Base-by-base conservation (phyloP, 1,284 basidiomycete species). In the Fomes fomentarius region DNA sequence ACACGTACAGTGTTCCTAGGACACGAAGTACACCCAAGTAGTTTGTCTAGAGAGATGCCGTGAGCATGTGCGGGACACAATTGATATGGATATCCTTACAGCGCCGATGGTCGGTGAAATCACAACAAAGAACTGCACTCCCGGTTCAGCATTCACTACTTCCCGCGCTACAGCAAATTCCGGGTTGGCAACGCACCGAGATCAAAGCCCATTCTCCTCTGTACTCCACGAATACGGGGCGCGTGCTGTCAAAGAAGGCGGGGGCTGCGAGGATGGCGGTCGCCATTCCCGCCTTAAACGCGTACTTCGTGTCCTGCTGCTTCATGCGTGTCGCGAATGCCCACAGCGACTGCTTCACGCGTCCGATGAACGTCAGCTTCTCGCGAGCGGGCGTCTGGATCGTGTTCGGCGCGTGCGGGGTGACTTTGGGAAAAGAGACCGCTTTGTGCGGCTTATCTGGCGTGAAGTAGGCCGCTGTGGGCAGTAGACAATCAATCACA, bases 201-300 rank as follows among this genome's bases (percentile, higher is more conserved):
- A 98, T 93, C 63, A 98, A 73, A 1, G 94, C 94, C 96, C 96
- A 98, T 70, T 98, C 94, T 35, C 94, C 94, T 65, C 87, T 82
- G 65, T 89, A 95, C 47, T 84, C 82, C 30, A 92, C 76, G 67
- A 97, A 98, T 5, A 85, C 74, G 2, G 87, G 87, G 24, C 94
- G 76, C 1, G 91, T 94, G 11, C 71, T 63, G 54, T 93, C 87
- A 51, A 93, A 88, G 69, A 95, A 97, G 0, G 94, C 93, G 1
- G 94, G 94, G 1, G 87, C 80, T 1, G 94, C 91, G 2, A 97
- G 75, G 19, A 96, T 74, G 0, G 92, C 90, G 41, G 83, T 85
- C 1, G 88, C 89, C 77, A 90, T 84, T 11, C 89, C 95, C 0
- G 89, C 87, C 70, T 97, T 97, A 74, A 97, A 79, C 0, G 93